Evolutionary conservation across 768 basidiomycete genomes (phyloP), one percentile per base, ranked within the genome.

Genomic region (Neoboletus brunneissimus): DNA sequence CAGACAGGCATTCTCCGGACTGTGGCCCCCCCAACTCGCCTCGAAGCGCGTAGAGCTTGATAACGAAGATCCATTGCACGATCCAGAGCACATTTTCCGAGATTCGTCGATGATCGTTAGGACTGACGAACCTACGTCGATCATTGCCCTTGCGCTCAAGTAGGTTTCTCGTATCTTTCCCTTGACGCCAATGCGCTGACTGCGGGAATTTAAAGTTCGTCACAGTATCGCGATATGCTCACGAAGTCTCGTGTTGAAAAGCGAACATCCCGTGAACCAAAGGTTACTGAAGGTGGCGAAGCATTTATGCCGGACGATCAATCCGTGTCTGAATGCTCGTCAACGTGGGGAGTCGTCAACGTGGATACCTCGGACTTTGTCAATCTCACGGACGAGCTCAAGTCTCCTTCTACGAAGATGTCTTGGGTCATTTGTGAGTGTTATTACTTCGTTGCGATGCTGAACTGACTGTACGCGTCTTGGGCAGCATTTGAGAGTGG

Each of bases 81-180:
- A 92, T 67, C 87, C 87, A 1, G 95, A 98, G 65, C 94, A 98
- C 67, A 88, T 98, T 47, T 98, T 97, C 75, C 81, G 91, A 37
- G 95, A 96, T 66, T 94, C 92, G 16, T 87, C 89, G 2, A 95
- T 98, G 84, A 87, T 98, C 49, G 89, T 99, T 20, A 83, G 96
- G 20, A 94, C 94, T 20, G 94, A 98, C 69, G 97, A 99, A 67
- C 97, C 96, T 3, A 97, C 95, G 0, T 98, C 96, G 18, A 97
- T 98, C 66, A 94, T 98, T 60, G 95, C 97, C 8, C 85, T 98
- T 54, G 92, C 94, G 6, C 74, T 99, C 48, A 91, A 89, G 92
- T 93, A 65, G 64, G 84, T 73, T 9, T 42, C 16, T 49, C 48
- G 15, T 31, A n/a, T 22, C 20, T 20, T 51, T 38, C 22, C 32